Base-by-base conservation (phyloP, 176 grass and related monocot species). In the Rhipidocladum racemiflorum region DNA sequence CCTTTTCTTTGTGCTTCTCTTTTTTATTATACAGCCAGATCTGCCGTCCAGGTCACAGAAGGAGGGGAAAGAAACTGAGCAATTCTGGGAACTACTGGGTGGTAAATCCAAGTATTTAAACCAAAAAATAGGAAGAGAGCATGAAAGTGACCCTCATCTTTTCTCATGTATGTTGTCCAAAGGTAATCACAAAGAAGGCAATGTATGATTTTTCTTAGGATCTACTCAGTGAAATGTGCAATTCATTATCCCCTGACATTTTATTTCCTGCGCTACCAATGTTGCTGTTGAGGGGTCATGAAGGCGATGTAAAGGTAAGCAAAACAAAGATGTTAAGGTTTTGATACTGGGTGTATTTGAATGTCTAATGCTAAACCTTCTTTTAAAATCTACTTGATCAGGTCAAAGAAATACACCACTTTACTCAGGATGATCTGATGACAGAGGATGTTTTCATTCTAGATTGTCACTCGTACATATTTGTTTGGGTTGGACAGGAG, bases 381-480 rank as follows among this genome's bases (percentile, higher is more conserved):
- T 59, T 75, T 79, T 44, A 12, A 63, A 81, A 73, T 43, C 24
- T 86, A 29, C 49, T 80, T 30, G 68, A 87, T 48, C 83, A 99
- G 96, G 89, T 95, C 9, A 93, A 70, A 45, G 96, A 99, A 88
- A 81, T 99, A 83, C 83, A 93, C 79, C 87, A 95, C 76, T 99
- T 99, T 61, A 90, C 85, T 64, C 96, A 99, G 82, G 92, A 93
- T 80, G 96, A 99, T 90, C 61, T 99, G 75, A 93, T 99, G 69
- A 88, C 92, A 80, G 96, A 99, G 82, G 92, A 99, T 87, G 56
- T 93, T 84, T 99, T 83, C 24, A 81, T 99, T 82, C 84, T 99
- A 54, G 89, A 93, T 75, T 92, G 96, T 56, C 92, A 87, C 60
- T 90, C 92, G 0, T 84, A 90, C 72, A 70, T 99, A 48, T 95